Conservation (phyloP, 1,139 yeast species). For the Barnettozyma hawaiiensis region DNA sequence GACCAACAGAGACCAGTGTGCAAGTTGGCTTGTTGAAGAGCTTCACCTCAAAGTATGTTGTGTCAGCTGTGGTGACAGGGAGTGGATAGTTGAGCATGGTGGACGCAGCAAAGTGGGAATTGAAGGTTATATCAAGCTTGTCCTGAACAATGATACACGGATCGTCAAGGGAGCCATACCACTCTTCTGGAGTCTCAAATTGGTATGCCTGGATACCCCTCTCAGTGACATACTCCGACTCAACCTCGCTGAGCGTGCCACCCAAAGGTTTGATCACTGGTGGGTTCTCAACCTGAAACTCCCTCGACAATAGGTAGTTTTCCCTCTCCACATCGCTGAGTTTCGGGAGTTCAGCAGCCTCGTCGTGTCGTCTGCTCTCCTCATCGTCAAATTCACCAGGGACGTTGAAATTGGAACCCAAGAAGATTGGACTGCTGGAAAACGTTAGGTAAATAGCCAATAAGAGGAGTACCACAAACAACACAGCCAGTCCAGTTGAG, state of each 20-base stretch:
- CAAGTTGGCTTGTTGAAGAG: conserved; percentile 42
- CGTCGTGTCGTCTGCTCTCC: conserved; percentile 30
- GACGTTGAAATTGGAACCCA: conserved; percentile 32
- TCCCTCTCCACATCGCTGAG: conserved; percentile 32
- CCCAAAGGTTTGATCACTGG: conserved; percentile 39
- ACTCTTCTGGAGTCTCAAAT: conserved; percentile 29
- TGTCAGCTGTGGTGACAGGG: conserved; percentile 58
- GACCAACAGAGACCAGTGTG: conserved; percentile 57
- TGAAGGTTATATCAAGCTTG: conserved; percentile 54
- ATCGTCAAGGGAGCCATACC: conserved; percentile 25
- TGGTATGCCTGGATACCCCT: conserved; percentile 46
- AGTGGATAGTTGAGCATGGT: conserved; percentile 57
- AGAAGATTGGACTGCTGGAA: conserved; percentile 27
- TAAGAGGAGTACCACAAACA: conserved; percentile 32
- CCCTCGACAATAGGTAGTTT: conserved; percentile 33
- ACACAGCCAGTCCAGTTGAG: conserved; percentile 35
- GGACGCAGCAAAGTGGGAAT: conserved; percentile 34
- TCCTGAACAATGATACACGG: conserved; percentile 50
- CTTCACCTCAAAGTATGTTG: conserved; percentile 68
- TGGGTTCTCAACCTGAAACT: conserved; percentile 33
- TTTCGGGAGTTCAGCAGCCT: conserved; percentile 29
- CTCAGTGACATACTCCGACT: conserved; percentile 37
- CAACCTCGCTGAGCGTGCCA: conserved; percentile 33
- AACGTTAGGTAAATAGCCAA: conserved; percentile 36
- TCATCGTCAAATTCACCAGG: conserved; percentile 36